Evolutionary conservation across 2,329 filamentous ascomycete genomes (phyloP), one percentile per base, ranked within the genome.

Genomic region (Ustulina deusta): DNA sequence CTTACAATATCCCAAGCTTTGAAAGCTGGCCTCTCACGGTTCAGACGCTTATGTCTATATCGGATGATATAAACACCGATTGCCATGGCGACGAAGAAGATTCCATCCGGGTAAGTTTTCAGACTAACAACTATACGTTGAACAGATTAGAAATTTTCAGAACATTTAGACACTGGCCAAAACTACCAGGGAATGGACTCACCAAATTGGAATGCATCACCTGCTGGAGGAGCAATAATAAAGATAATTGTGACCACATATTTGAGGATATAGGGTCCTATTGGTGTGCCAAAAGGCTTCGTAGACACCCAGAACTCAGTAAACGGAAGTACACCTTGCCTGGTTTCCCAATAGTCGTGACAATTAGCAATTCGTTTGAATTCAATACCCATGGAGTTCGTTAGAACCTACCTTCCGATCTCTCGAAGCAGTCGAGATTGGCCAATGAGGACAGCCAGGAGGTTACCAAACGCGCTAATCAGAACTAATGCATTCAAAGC

Each of bases 141-240:
- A 22, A 13, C 20, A 6, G 1, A 51, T 74, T 63, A 74, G 69
- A 36, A 46, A 10, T 11, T 11, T 44, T 3, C 11, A 25, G 13
- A 5, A 4, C 15, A 40, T n/a, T 4, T 10, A 9, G n/a, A 20
- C 22, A 6, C 6, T 17, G 6, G 11, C 11, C 3, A n/a, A 46
- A 10, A n/a, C 7, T 17, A 10, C 2, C 2, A 15, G 20, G 13
- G 17, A 17, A 15, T n/a, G 10, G 10, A 57, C 78, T 40, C 74
- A 83, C 85, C 80, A 72, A 90, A 90, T 69, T 87, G 86, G 75
- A 90, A 91, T 0, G 88, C 89, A 73, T 90, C 88, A 1, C 89
- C 88, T 0, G 87, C 85, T 0, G 89, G 89, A 0, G 87, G 83
- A 0, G 84, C 87, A 0, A 90, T 71, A 40, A 90, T 89, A 84